phyloP scores from a whole-genome alignment of 805 yeast genomes.

The Hyphopichia homilentoma region DNA sequence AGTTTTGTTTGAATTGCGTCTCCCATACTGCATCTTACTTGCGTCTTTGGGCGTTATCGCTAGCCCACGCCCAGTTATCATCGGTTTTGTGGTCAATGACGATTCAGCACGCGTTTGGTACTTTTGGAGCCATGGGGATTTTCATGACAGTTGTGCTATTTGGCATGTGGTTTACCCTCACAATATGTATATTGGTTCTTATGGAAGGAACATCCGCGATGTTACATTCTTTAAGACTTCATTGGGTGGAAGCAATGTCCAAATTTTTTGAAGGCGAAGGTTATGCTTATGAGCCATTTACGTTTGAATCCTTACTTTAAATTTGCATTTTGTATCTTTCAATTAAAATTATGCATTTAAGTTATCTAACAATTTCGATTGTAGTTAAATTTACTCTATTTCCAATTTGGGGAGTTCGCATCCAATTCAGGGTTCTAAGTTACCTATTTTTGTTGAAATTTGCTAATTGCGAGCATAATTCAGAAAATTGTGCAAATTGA shows the following conservation, averaged over 20 bases:
- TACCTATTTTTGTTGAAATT: no score
- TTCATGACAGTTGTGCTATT: slow-evolving; percentile 74
- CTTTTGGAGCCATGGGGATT: slow-evolving; percentile 64
- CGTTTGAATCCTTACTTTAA: slow-evolving; percentile 42
- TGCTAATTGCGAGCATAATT: no score
- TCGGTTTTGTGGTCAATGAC: slow-evolving; percentile 98
- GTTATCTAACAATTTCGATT: not conserved
- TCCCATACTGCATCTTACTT: slow-evolving; percentile 98
- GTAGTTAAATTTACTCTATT: no score
- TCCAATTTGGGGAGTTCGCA: no score
- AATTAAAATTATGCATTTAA: not conserved
- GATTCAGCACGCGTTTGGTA: slow-evolving; percentile 68
- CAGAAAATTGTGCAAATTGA: no score
- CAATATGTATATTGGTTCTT: slow-evolving; percentile 84
- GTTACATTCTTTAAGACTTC: slow-evolving; percentile 97
- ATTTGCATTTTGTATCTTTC: not conserved
- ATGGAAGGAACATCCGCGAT: slow-evolving; percentile 99
- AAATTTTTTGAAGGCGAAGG: slow-evolving; percentile 98
- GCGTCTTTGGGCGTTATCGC: slow-evolving; percentile 94
- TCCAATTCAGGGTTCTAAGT: no score
- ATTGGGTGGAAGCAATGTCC: slow-evolving; percentile 99
- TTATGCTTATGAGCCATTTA: slow-evolving; percentile 82
- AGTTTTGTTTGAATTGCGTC: slow-evolving; percentile 93
- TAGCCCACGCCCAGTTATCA: slow-evolving; percentile 95
- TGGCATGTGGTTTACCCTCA: slow-evolving; percentile 91